These are phyloP conservation scores for Suillus alpinus DNA, from an alignment of 768 basidiomycete species.

Conservation along the genomic window DNA sequence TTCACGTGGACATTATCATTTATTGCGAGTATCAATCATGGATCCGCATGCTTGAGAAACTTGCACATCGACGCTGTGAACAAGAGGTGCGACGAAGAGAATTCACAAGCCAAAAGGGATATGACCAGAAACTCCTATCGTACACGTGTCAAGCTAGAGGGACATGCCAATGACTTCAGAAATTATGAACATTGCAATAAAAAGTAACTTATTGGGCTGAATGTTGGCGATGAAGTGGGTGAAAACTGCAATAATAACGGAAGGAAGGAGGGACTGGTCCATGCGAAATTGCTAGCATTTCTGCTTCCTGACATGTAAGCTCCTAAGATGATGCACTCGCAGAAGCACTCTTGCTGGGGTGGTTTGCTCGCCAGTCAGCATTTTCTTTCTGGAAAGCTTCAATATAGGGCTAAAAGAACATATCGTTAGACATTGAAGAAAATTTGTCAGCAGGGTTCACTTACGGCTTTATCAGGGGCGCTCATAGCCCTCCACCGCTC, in stretches of 20 bases:
- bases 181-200: not conserved
- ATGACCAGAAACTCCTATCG: not conserved
- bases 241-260: no score
- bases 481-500: constrained; percentile 31
- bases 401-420: constrained; percentile 6
- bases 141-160: not conserved
- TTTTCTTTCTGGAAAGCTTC: constrained; percentile 5
- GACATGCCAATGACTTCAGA: not conserved
- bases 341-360: not conserved
- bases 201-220: not conserved
- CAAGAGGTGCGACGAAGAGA: not conserved
- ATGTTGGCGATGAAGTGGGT: not conserved
- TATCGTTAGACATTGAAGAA: not conserved
- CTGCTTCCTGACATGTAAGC: not conserved
- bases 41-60: not conserved
- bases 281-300: not conserved
- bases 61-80: not conserved
- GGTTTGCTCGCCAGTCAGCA: not conserved
- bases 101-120: not conserved
- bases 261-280: not conserved
- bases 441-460: not conserved
- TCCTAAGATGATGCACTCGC: not conserved
- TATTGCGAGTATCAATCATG: not conserved
- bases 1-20: not conserved
- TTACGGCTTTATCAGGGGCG: constrained; percentile 29